These are phyloP conservation scores for Cryphonectria nitschkei DNA, from an alignment of 2,329 filamentous ascomycete species.

Conservation along the genomic window DNA sequence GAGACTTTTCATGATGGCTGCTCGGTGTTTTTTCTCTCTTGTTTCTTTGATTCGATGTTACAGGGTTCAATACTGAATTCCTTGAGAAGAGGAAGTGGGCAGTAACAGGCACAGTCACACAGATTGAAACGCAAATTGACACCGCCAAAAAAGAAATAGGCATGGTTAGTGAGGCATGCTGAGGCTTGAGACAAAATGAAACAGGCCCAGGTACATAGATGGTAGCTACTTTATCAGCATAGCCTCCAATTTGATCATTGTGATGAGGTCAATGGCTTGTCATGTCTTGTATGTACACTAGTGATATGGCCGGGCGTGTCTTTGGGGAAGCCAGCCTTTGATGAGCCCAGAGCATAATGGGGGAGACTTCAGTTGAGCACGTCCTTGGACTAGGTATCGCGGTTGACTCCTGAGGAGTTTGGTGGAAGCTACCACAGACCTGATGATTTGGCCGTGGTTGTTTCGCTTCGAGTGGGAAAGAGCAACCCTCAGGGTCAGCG, in stretches of 20 bases:
- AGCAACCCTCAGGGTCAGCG: no score
- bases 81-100: neutral
- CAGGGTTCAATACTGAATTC: neutral
- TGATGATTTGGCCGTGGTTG: no score
- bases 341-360: no score
- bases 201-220: no score
- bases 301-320: no score
- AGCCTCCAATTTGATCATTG: neutral
- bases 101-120: neutral
- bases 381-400: no score
- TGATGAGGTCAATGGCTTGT: neutral
- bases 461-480: no score
- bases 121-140: slow-evolving; percentile 20
- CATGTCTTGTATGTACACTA: neutral
- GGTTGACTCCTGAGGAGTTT: no score
- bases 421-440: no score
- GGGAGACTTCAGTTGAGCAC: no score
- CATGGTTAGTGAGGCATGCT: neutral
- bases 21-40: neutral
- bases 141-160: slow-evolving; percentile 4
- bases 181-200: neutral
- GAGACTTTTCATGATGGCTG: neutral
- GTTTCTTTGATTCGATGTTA: neutral
- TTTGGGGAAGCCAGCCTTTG: no score
- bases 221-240: neutral